Evolutionary conservation across 352 stramenopile species (phyloP).

Genomic region (Phytophthora hibernalis): DNA sequence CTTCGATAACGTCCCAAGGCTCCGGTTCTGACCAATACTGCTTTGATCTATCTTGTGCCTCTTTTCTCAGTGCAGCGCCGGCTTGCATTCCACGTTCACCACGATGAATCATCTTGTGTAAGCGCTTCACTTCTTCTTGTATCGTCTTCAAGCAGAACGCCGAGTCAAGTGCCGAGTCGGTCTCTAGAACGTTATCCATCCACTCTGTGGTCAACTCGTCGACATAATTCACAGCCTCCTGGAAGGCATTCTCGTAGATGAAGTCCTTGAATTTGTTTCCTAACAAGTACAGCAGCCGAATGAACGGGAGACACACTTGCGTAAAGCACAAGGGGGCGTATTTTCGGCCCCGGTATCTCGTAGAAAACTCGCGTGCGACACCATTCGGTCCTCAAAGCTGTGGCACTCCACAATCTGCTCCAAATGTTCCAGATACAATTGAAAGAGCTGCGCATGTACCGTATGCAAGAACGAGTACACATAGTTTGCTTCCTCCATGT

Average conservation of each 20-base stretch:
- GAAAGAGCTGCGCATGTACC: constrained; percentile 37
- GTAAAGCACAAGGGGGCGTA: constrained; percentile 51
- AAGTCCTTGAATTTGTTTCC: constrained; percentile 59
- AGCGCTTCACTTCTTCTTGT: constrained; percentile 30
- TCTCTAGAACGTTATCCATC: constrained; percentile 15
- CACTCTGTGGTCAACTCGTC: constrained; percentile 37
- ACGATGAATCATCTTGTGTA: constrained; percentile 42
- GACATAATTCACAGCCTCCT: constrained; percentile 30
- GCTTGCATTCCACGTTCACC: constrained; percentile 21
- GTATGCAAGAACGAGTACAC: constrained; percentile 42
- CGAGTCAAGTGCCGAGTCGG: constrained; percentile 31
- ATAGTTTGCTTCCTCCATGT: constrained; percentile 51
- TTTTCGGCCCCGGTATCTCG: constrained; percentile 26
- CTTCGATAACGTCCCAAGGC: constrained; percentile 42
- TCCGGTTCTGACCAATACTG: background rate
- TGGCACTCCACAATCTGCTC: constrained; percentile 41
- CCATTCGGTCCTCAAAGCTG: constrained; percentile 33
- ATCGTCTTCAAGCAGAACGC: constrained; percentile 43
- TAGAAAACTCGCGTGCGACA: constrained; percentile 39
- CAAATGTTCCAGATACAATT: constrained; percentile 37
- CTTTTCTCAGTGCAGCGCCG: constrained; percentile 10
- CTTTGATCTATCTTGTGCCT: constrained; percentile 7
- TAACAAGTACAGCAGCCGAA: constrained; percentile 48
- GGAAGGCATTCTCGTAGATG: constrained; percentile 47
- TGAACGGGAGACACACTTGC: constrained; percentile 44